phyloP scores from a whole-genome alignment of 441 rosid genomes.

The Adansonia madagascariensis region DNA sequence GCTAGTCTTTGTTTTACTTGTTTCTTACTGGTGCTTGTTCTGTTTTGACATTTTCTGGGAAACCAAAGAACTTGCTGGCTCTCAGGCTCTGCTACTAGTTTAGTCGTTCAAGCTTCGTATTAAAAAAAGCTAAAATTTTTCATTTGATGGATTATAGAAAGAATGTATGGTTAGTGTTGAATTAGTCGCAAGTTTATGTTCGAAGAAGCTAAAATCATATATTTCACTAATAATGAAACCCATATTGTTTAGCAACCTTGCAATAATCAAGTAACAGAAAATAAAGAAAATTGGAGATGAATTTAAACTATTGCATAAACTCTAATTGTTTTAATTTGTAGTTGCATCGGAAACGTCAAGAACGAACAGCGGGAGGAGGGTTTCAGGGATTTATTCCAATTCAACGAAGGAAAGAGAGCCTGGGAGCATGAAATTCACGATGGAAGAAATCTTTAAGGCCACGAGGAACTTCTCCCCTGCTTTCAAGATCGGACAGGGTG shows the following conservation, averaged over 20 bases:
- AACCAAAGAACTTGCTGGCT: constrained; percentile 20
- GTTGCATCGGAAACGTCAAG: constrained; percentile 42
- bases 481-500: constrained; percentile 88
- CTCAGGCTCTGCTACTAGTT: constrained; percentile 3
- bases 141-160: neutral
- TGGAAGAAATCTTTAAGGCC: constrained; percentile 66
- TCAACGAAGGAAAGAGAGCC: constrained; percentile 43
- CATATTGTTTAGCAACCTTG: neutral
- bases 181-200: constrained; percentile 1
- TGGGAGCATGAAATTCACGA: constrained; percentile 55
- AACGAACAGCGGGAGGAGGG: constrained; percentile 41
- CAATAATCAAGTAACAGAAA: neutral
- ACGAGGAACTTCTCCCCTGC: constrained; percentile 80
- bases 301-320: neutral
- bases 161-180: neutral
- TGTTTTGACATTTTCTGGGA: constrained; percentile 17
- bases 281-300: neutral
- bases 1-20: neutral
- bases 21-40: too few relatives aligned
- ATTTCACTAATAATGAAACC: neutral
- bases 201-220: neutral
- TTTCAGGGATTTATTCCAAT: constrained; percentile 48
- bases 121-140: neutral
- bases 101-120: neutral
- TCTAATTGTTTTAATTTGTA: constrained; percentile 16